Base-by-base conservation (phyloP, 2,329 filamentous ascomycete species). In the Metarhizium humberi region DNA sequence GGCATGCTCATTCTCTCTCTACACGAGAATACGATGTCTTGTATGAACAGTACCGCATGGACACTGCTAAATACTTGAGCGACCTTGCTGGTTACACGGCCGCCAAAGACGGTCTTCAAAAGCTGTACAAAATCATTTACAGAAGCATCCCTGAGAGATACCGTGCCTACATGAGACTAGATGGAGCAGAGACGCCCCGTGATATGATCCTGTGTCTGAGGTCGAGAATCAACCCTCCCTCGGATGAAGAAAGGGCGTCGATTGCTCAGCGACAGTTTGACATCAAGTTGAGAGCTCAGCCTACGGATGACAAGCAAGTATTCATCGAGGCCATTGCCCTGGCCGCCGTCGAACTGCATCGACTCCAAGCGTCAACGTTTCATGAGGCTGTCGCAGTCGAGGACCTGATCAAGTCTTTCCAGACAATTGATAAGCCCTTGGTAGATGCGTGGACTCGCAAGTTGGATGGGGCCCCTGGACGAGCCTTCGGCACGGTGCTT, bases 21-120 rank as follows among this genome's bases (percentile, higher is more conserved):
- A 25, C 46, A 38, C 54, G 57, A 20, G 42, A 53, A 16, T 58
- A 56, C 25, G 53, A 57, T 30, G 25, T 59, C 13, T 50, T 43
- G 11, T 55, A 53, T 20, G 58, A 61, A 30, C 46, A 51, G 16
- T 56, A 56, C 36, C 57, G 58, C 42, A 40, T 58, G 30, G 55
- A 57, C 29, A 45, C 49, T 29, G 50, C 55, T 3, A 42, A 55
- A n/a, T 58, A 59, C 40, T 13, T 56, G 5, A 34, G 50, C n/a
- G 47, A 52, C 14, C 52, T 58, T 10, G 43, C 25, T 8, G 40
- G 38, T 20, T 54, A 58, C 50, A 29, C 46, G 6, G n/a, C 52
- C 1, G n/a, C 32, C 25, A 56, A 53, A 42, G 50, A 58, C 16
- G 32, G 53, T 16, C 18, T 61, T 29, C 53, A 54, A 16, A 48